Conservation (phyloP, 495 filamentous ascomycete species). For the Podospora sp. region DNA sequence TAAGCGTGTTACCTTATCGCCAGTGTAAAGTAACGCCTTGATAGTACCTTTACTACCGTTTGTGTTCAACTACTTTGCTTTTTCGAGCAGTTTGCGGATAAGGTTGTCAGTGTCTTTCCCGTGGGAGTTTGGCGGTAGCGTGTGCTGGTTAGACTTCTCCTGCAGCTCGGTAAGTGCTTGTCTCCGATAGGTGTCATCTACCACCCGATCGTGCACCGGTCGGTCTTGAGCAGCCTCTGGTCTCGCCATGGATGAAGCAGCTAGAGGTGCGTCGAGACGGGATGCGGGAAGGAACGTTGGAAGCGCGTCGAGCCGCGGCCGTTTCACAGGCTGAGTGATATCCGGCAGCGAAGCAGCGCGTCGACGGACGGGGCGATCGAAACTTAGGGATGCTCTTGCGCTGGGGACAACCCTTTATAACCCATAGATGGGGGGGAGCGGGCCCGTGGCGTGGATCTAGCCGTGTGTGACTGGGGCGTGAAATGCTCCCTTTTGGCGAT, state of each 20-base stretch:
- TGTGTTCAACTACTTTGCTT: too few species aligned
- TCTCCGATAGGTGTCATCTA: slow-evolving; percentile 8
- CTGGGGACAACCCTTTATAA: background rate
- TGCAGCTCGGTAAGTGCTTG: slow-evolving; percentile 6
- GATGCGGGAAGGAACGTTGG: too few species aligned
- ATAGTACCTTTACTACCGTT: too few species aligned
- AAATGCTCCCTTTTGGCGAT: too few species aligned
- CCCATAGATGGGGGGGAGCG: background rate
- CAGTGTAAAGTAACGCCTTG: too few species aligned
- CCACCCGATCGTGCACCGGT: slow-evolving; percentile 10
- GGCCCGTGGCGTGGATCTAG: background rate
- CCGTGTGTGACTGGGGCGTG: too few species aligned
- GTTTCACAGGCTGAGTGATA: slow-evolving; percentile 10
- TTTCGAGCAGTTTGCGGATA: too few species aligned
- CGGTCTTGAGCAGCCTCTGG: background rate
- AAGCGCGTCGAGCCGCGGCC: background rate
- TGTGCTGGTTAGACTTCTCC: slow-evolving; percentile 12
- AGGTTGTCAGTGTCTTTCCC: too few species aligned
- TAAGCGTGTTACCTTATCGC: too few species aligned
- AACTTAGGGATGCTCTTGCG: background rate
- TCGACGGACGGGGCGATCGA: slow-evolving; percentile 12
- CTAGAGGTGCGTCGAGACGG: too few species aligned
- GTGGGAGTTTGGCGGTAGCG: slow-evolving; percentile 6
- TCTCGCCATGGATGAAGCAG: background rate
- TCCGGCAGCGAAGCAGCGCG: slow-evolving; percentile 13